Conservation (phyloP, 768 basidiomycete species). For the Panaeolus papilionaceus region DNA sequence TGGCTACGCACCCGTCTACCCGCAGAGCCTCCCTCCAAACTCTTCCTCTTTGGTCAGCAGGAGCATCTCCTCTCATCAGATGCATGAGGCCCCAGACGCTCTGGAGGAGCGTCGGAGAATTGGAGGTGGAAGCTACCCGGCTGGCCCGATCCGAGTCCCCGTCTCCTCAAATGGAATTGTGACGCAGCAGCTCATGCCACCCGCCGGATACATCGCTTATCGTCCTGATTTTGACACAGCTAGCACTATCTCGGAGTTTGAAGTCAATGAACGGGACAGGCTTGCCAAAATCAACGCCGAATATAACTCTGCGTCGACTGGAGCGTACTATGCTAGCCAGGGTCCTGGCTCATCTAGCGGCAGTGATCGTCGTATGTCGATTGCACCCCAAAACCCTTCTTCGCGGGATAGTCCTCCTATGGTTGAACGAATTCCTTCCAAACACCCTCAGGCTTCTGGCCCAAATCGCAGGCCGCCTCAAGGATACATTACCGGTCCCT, state of each 20-base stretch:
- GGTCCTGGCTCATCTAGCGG: conserved; percentile 15
- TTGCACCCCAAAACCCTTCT: conserved; percentile 20
- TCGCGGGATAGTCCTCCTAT: conserved; percentile 26
- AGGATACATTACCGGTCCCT: neutral
- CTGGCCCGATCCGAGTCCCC: conserved; percentile 24
- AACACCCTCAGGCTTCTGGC: conserved; percentile 17
- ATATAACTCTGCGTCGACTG: conserved; percentile 46
- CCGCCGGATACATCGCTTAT: conserved; percentile 22
- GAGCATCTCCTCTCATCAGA: conserved; percentile 24
- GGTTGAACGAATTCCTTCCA: conserved; percentile 33
- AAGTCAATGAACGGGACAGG: conserved; percentile 46
- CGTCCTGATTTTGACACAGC: conserved; percentile 30
- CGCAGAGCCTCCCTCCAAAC: conserved; percentile 18
- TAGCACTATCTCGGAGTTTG: conserved; percentile 41
- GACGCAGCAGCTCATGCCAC: conserved; percentile 17
- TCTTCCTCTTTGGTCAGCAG: conserved; percentile 20
- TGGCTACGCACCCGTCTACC: conserved; percentile 16
- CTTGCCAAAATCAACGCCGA: conserved; percentile 49
- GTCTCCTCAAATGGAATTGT: conserved; percentile 16
- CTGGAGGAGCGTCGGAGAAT: conserved; percentile 26
- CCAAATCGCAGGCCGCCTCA: conserved; percentile 1
- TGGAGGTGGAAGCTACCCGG: conserved; percentile 21
- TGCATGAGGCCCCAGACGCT: conserved; percentile 24
- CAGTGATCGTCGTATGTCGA: conserved; percentile 19
- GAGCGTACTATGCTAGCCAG: conserved; percentile 37